Evolutionary conservation across 306 rosid species (phyloP).

Genomic region (Lupinus albus): DNA sequence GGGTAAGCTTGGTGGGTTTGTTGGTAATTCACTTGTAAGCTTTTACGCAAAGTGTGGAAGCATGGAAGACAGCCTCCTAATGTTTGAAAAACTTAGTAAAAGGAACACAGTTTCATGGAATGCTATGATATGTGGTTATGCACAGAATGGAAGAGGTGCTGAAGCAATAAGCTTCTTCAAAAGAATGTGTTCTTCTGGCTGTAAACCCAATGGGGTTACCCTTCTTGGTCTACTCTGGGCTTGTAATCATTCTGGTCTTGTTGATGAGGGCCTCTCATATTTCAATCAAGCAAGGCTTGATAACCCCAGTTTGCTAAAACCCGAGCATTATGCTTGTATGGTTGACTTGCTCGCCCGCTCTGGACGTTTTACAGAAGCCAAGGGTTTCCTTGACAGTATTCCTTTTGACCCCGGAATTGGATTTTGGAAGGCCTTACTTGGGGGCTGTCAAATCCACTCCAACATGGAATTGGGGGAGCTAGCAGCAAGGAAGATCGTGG

Average conservation of each 20-base stretch:
- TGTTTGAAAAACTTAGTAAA: slow-evolving; percentile 55
- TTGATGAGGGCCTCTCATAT: slow-evolving; percentile 67
- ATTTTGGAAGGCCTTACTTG: slow-evolving; percentile 93
- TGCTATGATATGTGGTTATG: slow-evolving; percentile 84
- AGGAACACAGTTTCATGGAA: slow-evolving; percentile 83
- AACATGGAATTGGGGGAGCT: slow-evolving; percentile 70
- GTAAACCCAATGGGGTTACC: slow-evolving; percentile 64
- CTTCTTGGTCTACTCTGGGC: slow-evolving; percentile 86
- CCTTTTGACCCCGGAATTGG: slow-evolving; percentile 83
- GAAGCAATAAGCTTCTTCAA: slow-evolving; percentile 73
- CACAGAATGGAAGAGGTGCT: slow-evolving; percentile 81
- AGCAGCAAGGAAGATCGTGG: slow-evolving; percentile 66
- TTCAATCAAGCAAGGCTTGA: slow-evolving; percentile 59
- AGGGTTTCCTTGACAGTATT: slow-evolving; percentile 57
- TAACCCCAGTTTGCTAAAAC: slow-evolving; percentile 55
- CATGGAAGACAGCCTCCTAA: slow-evolving; percentile 74
- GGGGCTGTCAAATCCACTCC: slow-evolving; percentile 88
- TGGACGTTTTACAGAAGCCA: slow-evolving; percentile 66
- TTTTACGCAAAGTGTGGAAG: slow-evolving; percentile 86
- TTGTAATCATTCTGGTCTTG: slow-evolving; percentile 87
- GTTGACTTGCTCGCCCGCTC: slow-evolving; percentile 83
- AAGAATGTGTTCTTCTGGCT: slow-evolving; percentile 55
- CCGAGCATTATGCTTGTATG: slow-evolving; percentile 94
- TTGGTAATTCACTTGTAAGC: slow-evolving; percentile 69
- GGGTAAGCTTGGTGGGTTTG: slow-evolving; percentile 68